phyloP scores from a whole-genome alignment of 116 monocot species.

The Trichopus zeylanicus region DNA sequence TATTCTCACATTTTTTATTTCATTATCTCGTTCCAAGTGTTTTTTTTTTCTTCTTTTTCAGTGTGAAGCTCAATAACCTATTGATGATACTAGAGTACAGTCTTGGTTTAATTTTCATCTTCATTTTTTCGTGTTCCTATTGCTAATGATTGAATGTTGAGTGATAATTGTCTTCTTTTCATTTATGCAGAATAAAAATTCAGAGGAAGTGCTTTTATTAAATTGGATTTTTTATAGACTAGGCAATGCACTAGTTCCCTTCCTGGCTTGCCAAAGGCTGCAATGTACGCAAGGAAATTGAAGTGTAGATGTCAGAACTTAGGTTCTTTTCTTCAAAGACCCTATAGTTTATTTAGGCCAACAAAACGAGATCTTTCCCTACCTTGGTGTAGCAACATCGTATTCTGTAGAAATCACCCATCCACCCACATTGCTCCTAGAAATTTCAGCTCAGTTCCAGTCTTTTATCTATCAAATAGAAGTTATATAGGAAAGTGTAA shows the following conservation, averaged over 20 bases:
- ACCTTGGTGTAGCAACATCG: background rate
- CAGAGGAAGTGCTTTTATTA: too few relatives aligned
- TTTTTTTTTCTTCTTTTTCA: too few relatives aligned
- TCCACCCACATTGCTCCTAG: conserved; percentile 5
- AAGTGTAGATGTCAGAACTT: conserved; percentile 32
- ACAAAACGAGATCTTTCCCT: background rate
- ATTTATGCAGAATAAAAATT: background rate
- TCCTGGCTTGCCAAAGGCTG: conserved; percentile 2
- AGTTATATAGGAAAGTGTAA: background rate
- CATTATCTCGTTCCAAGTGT: too few relatives aligned
- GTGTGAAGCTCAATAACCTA: too few relatives aligned
- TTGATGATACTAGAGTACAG: background rate
- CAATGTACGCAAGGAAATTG: conserved; percentile 60
- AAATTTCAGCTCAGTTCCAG: conserved; percentile 9
- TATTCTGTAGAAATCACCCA: background rate
- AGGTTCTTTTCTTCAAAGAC: conserved; percentile 12
- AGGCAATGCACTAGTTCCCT: background rate
- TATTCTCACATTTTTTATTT: too few relatives aligned
- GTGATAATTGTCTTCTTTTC: background rate
- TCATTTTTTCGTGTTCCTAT: background rate
- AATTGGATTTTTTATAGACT: background rate
- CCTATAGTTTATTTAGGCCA: conserved; percentile 5
- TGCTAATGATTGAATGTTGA: background rate
- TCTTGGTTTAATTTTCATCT: background rate
- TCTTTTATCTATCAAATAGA: background rate